These are phyloP conservation scores for Dunaliella primolecta DNA, from an alignment of 139 green algal species.

Conservation along the genomic window DNA sequence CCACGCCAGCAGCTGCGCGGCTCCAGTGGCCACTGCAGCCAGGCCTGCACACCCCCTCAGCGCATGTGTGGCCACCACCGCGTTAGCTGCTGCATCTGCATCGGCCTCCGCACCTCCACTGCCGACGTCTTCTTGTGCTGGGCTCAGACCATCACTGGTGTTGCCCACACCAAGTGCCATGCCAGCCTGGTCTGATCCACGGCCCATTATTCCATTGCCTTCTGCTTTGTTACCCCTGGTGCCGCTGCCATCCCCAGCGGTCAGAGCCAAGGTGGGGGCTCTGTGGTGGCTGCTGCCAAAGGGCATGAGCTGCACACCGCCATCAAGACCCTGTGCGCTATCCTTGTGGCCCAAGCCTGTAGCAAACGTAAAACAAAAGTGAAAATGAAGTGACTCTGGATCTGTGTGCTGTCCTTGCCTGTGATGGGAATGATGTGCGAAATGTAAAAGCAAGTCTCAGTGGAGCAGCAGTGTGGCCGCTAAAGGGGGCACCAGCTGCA, in stretches of 20 bases:
- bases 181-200: no score
- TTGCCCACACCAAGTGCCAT: no score
- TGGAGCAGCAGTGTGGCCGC: no score
- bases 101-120: not conserved
- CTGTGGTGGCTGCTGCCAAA: not conserved
- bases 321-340: not conserved
- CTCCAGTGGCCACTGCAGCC: conserved; percentile 38
- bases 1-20: not conserved
- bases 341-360: not conserved
- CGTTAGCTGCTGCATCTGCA: not conserved
- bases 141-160: not conserved
- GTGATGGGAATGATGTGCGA: no score
- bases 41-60: conserved; percentile 71
- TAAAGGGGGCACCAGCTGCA: no score
- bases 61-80: conserved; percentile 52
- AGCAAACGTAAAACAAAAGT: no score
- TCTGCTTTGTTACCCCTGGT: not conserved
- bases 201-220: no score
- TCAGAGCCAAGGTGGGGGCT: not conserved
- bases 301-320: not conserved
- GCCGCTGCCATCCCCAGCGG: not conserved
- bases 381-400: no score
- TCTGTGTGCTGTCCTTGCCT: no score
- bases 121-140: not conserved
- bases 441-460: no score